Evolutionary conservation across 352 stramenopile species (phyloP).

Genomic region (Aphanomyces astaci): DNA sequence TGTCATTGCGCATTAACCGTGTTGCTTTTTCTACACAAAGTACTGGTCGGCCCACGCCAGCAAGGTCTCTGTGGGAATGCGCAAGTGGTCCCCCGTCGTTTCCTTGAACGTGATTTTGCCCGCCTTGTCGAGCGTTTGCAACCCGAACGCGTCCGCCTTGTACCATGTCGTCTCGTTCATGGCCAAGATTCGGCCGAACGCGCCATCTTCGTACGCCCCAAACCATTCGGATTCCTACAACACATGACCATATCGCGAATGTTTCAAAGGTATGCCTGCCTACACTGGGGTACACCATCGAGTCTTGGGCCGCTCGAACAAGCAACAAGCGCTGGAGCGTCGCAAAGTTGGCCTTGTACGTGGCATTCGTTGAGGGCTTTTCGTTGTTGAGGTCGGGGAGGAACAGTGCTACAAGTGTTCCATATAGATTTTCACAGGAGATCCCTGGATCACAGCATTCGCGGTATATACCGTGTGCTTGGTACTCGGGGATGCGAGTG

Average conservation of each 20-base stretch:
- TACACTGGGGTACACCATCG: conserved; percentile 73
- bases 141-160: conserved; percentile 83
- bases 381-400: conserved; percentile 90
- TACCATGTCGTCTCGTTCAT: conserved; percentile 94
- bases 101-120: conserved; percentile 87
- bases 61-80: conserved; percentile 80
- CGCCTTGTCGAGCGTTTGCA: conserved; percentile 73
- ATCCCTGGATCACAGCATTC: too few species aligned
- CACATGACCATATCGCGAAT: neutral
- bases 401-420: conserved; percentile 66
- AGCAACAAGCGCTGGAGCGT: conserved; percentile 84
- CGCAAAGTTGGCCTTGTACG: conserved; percentile 84
- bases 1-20: conserved; percentile 13
- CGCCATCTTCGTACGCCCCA: conserved; percentile 72
- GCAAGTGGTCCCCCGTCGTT: conserved; percentile 87
- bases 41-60: conserved; percentile 78
- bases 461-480: conserved; percentile 54
- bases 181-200: conserved; percentile 54
- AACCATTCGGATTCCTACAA: conserved; percentile 74
- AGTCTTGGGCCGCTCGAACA: conserved; percentile 84
- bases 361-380: conserved; percentile 51
- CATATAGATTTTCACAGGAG: too few species aligned
- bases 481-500: conserved; percentile 53
- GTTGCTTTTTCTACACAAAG: conserved; percentile 29
- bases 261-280: neutral